phyloP scores from a whole-genome alignment of 2,329 filamentous ascomycete species.

The Pseudocercospora macadamiae region DNA sequence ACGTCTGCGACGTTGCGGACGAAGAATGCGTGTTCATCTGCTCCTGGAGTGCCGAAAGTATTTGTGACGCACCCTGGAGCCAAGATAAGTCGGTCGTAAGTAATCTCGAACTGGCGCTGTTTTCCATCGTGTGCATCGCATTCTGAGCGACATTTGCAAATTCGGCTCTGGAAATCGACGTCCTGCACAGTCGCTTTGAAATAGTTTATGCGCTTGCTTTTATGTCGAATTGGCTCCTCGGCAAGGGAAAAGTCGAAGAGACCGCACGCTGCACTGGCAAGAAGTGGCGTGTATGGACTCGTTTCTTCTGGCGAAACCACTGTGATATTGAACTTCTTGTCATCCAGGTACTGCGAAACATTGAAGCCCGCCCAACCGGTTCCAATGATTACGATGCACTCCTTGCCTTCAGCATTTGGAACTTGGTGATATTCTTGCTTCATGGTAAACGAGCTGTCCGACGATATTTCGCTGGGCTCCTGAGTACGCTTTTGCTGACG shows the following conservation, averaged over 20 bases:
- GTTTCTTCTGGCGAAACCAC: constrained; percentile 48
- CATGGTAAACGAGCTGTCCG: no score
- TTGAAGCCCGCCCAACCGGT: constrained; percentile 48
- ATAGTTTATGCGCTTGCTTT: constrained; percentile 33
- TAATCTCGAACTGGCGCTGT: constrained; percentile 41
- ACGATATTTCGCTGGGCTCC: not conserved
- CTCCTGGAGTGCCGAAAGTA: constrained; percentile 28
- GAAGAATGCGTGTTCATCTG: constrained; percentile 28
- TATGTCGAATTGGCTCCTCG: constrained; percentile 49
- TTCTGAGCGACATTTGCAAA: constrained; percentile 40
- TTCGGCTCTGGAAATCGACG: constrained; percentile 43
- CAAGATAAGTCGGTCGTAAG: constrained; percentile 46
- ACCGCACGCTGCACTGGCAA: constrained; percentile 48
- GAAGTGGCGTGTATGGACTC: constrained; percentile 48
- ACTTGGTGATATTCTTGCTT: not conserved
- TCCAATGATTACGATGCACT: constrained; percentile 40
- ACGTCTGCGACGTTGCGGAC: constrained; percentile 26
- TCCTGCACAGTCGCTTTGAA: constrained; percentile 39
- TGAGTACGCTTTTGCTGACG: not conserved
- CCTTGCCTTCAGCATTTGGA: constrained; percentile 5
- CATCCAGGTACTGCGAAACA: constrained; percentile 41
- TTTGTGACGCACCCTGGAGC: constrained; percentile 43
- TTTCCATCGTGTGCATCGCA: constrained; percentile 36
- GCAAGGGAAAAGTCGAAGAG: constrained; percentile 51
- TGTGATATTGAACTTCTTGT: constrained; percentile 44